These are phyloP conservation scores for Helotiales sp. DNA, from an alignment of 2,329 filamentous ascomycete species.

Conservation along the genomic window DNA sequence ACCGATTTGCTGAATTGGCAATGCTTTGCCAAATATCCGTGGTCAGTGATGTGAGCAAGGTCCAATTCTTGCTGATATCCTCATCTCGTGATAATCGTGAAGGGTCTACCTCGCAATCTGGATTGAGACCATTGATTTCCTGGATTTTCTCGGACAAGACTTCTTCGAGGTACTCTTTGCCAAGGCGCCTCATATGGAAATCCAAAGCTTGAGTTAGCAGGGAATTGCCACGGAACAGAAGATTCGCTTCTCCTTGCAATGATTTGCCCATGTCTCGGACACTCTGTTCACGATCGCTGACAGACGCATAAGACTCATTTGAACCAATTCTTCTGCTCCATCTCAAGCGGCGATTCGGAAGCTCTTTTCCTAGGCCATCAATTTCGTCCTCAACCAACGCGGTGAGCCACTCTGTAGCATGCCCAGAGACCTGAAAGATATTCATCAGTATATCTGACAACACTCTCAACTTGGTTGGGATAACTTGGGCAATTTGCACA, in stretches of 20 bases:
- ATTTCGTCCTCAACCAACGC: constrained; percentile 95
- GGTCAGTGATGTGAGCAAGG: constrained; percentile 71
- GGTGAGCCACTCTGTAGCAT: constrained; percentile 86
- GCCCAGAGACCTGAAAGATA: constrained; percentile 91
- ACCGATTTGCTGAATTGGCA: constrained; percentile 67
- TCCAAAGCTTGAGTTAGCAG: constrained; percentile 91
- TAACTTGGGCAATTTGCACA: constrained; percentile 75
- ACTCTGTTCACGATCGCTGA: constrained; percentile 66
- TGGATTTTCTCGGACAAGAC: constrained; percentile 80
- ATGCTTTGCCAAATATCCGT: constrained; percentile 86
- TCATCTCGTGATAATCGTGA: constrained; percentile 67
- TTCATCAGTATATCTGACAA: constrained; percentile 86
- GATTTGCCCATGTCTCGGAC: constrained; percentile 79
- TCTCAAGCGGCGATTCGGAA: constrained; percentile 69
- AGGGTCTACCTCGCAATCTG: constrained; percentile 93
- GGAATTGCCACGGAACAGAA: constrained; percentile 94
- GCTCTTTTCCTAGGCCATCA: constrained; percentile 84
- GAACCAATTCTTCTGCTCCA: constrained; percentile 72
- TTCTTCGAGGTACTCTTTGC: constrained; percentile 89
- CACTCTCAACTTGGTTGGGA: constrained; percentile 76
- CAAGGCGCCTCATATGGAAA: constrained; percentile 91
- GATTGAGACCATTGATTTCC: constrained; percentile 88
- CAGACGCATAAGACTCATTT: constrained; percentile 64
- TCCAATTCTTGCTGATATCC: constrained; percentile 83
- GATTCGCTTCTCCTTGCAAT: constrained; percentile 83